Evolutionary conservation across 208 protist genomes (phyloP).

Genomic region (Trypanosoma platydactyli): DNA sequence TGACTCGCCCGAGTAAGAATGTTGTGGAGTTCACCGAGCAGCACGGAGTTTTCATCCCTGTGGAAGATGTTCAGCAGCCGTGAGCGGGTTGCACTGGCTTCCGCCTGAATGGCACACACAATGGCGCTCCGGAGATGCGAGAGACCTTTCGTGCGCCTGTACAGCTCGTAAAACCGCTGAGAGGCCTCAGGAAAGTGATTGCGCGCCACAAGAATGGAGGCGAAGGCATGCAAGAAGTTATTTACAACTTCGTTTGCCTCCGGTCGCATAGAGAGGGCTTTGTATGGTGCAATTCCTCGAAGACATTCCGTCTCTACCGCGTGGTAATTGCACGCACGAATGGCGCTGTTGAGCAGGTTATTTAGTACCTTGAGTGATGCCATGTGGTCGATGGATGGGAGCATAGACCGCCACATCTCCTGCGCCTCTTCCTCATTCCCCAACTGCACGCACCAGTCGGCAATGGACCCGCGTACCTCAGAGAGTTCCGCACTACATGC

Average conservation of each 20-base stretch:
- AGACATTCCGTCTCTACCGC: constrained; percentile 70
- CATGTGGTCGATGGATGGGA: constrained; percentile 25
- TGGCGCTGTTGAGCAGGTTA: constrained; percentile 69
- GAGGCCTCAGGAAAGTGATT: constrained; percentile 85
- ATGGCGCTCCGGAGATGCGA: constrained; percentile 65
- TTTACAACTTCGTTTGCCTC: constrained; percentile 46
- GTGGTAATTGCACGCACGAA: constrained; percentile 66
- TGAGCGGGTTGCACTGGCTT: constrained; percentile 85
- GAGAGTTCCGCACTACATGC: constrained; percentile 17
- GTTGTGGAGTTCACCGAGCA: constrained; percentile 51
- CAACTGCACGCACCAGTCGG: constrained; percentile 28
- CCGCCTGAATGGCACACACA: constrained; percentile 88
- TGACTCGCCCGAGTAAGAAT: constrained; percentile 82
- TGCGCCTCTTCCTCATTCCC: constrained; percentile 29
- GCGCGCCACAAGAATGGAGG: constrained; percentile 58
- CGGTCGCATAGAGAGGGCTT: constrained; percentile 34
- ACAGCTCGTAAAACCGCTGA: constrained; percentile 85
- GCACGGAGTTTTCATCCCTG: constrained; percentile 66
- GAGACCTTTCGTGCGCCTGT: constrained; percentile 35
- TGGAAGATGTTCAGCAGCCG: constrained; percentile 80
- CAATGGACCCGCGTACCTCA: constrained; percentile 23
- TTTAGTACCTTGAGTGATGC: constrained; percentile 74
- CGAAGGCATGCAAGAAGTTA: constrained; percentile 67
- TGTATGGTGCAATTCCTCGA: constrained; percentile 58
- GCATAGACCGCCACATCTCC: constrained; percentile 23